phyloP scores from a whole-genome alignment of 192 early-diverging fungal genomes.

The Coemansia aciculifera region DNA sequence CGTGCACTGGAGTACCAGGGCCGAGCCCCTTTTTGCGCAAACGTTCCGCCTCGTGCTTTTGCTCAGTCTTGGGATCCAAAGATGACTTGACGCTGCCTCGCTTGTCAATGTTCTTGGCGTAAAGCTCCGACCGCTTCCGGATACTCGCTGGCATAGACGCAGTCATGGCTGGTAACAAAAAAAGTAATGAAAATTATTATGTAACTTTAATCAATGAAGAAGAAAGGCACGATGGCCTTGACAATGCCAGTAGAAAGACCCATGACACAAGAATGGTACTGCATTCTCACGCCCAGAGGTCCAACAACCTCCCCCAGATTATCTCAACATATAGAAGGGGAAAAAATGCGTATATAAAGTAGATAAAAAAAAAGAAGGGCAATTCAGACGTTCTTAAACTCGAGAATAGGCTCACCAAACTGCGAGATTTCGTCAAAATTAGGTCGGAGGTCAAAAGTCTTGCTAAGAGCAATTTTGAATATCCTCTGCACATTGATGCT shows the following conservation, averaged over 20 bases:
- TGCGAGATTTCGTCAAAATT: constrained; percentile 92
- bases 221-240: not conserved
- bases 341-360: not conserved
- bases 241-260: constrained; percentile 1
- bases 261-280: not conserved
- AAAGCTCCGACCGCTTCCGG: constrained; percentile 44
- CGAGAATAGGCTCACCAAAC: constrained; percentile 87
- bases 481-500: constrained; percentile 97
- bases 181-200: not conserved
- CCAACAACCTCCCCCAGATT: no score
- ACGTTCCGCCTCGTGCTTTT: constrained; percentile 30
- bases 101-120: constrained; percentile 45
- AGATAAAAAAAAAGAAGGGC: not conserved
- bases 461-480: constrained; percentile 93
- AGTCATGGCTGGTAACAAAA: constrained; percentile 10
- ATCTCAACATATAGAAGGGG: not conserved
- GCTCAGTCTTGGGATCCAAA: constrained; percentile 32
- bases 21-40: constrained; percentile 42
- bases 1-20: constrained; percentile 8
- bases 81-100: constrained; percentile 44
- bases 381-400: constrained; percentile 60
- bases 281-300: no score
- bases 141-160: constrained; percentile 44
- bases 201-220: constrained; percentile 5
- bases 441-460: constrained; percentile 91